Evolutionary conservation across 805 yeast genomes (phyloP).

Genomic region (Torulaspora quercuum): DNA sequence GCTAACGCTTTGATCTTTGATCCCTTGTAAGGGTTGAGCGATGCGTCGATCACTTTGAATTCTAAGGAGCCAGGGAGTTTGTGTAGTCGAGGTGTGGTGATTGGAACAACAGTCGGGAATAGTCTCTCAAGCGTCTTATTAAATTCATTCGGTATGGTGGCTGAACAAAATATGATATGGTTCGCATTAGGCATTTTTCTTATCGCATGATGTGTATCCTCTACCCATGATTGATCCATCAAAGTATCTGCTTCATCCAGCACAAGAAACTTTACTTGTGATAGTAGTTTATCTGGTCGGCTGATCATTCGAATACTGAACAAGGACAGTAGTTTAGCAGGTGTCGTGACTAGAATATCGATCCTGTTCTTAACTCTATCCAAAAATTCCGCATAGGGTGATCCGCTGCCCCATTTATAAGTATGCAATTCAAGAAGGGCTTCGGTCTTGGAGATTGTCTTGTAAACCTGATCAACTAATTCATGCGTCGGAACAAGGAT

Average conservation of each 20-base stretch:
- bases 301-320: conserved; percentile 36
- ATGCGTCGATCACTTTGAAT: conserved; percentile 71
- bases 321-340: conserved; percentile 58
- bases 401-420: conserved; percentile 61
- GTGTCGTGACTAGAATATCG: conserved; percentile 83
- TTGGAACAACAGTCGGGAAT: conserved; percentile 63
- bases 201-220: conserved; percentile 58
- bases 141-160: conserved; percentile 82
- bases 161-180: conserved; percentile 76
- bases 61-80: conserved; percentile 74
- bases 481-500: conserved; percentile 90
- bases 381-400: conserved; percentile 51
- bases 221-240: conserved; percentile 74
- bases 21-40: conserved; percentile 75
- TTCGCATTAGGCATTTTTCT: conserved; percentile 49
- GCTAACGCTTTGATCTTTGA: conserved; percentile 81
- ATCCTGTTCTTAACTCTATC: conserved; percentile 49
- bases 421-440: conserved; percentile 42
- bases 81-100: conserved; percentile 80
- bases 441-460: conserved; percentile 37
- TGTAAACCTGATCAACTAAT: conserved; percentile 73
- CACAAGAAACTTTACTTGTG: conserved; percentile 57
- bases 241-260: conserved; percentile 94
- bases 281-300: conserved; percentile 40
- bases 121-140: conserved; percentile 54